These are phyloP conservation scores for Neofusicoccum laricinum DNA, from an alignment of 2,329 filamentous ascomycete species.

Conservation along the genomic window DNA sequence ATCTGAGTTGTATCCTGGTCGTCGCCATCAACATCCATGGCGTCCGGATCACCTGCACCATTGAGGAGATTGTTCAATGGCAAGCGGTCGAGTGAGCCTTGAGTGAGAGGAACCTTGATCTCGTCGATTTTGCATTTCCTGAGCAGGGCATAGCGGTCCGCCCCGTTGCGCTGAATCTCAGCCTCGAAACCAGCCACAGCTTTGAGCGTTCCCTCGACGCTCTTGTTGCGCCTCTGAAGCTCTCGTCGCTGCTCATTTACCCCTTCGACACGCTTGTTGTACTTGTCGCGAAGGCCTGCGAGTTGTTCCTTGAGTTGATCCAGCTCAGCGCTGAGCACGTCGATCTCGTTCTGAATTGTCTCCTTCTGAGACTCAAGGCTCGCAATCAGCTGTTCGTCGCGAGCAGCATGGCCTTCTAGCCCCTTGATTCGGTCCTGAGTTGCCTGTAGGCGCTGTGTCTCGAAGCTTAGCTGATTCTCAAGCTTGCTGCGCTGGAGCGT, in stretches of 20 bases:
- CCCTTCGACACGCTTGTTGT: constrained; percentile 67
- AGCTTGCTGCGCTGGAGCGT: constrained; percentile 69
- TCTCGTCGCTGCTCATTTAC: constrained; percentile 77
- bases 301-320: constrained; percentile 72
- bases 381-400: constrained; percentile 65
- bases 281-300: constrained; percentile 64
- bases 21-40: constrained; percentile 88
- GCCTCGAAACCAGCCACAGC: constrained; percentile 77
- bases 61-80: constrained; percentile 80
- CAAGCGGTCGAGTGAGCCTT: constrained; percentile 77
- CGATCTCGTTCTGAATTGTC: constrained; percentile 69
- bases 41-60: constrained; percentile 65
- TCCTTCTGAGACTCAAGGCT: constrained; percentile 70
- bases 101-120: constrained; percentile 75
- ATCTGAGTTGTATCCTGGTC: constrained; percentile 53
- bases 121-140: constrained; percentile 92
- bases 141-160: constrained; percentile 78
- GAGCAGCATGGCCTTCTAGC: constrained; percentile 64
- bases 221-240: constrained; percentile 78
- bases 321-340: constrained; percentile 71
- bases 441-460: constrained; percentile 69
- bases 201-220: constrained; percentile 73
- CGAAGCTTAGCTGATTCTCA: constrained; percentile 59
- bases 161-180: constrained; percentile 79
- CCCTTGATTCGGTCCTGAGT: constrained; percentile 67